A percentile compares a stretch with the other conserved stretches of the same genome.
phyloP scores from a whole-genome alignment of 306 rosid species.

The Quercus rubra region DNA sequence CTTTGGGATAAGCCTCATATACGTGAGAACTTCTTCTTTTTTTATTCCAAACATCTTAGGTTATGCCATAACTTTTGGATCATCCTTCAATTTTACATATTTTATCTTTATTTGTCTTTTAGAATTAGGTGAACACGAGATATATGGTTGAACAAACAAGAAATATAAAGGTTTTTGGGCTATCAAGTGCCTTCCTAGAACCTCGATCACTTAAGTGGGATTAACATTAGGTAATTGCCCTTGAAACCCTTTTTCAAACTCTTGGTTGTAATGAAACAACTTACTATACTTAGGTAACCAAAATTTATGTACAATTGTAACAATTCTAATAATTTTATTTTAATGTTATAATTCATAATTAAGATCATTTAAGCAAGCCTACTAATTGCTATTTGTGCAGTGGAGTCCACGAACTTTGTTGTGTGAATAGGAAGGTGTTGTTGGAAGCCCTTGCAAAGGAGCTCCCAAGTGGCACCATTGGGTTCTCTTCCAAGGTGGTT shows the following conservation, averaged over 20 bases:
- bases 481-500: constrained; percentile 17
- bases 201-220: too few relatives aligned
- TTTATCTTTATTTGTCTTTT: too few relatives aligned
- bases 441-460: constrained; percentile 62
- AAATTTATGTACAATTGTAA: background rate
- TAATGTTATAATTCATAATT: background rate
- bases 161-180: too few relatives aligned
- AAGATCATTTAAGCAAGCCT: background rate
- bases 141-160: too few relatives aligned
- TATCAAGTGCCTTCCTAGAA: too few relatives aligned
- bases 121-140: too few relatives aligned
- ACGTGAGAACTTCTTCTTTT: too few relatives aligned
- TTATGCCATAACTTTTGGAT: too few relatives aligned
- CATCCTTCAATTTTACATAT: too few relatives aligned
- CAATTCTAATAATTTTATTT: background rate
- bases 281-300: background rate
- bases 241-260: background rate
- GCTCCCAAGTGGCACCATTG: constrained; percentile 66
- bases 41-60: too few relatives aligned
- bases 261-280: too few relatives aligned
- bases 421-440: constrained; percentile 46
- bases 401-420: constrained; percentile 42
- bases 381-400: background rate
- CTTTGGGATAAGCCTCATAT: too few relatives aligned
- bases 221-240: background rate